Conservation (phyloP, 1,139 yeast species). For the Scheffersomyces illinoinensis region DNA sequence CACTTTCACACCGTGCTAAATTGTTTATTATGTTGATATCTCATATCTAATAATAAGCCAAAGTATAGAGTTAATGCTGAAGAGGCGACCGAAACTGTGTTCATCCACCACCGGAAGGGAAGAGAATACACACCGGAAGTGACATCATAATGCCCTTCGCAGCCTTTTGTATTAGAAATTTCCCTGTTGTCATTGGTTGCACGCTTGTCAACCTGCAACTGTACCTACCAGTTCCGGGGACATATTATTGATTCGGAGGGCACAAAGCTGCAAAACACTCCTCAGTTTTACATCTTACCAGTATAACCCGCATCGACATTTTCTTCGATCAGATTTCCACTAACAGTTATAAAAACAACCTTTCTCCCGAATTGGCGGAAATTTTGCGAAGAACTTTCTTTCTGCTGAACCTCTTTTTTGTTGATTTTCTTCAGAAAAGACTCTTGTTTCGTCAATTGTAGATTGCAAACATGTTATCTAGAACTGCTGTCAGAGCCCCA, state of each 20-base stretch:
- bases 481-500: slow-evolving; percentile 33
- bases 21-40: neutral
- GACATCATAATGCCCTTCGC: slow-evolving; percentile 2
- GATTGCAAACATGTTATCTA: slow-evolving; percentile 34
- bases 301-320: neutral
- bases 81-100: neutral
- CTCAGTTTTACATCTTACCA: neutral
- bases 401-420: slow-evolving; percentile 5
- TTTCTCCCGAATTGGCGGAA: slow-evolving; percentile 1
- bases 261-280: neutral
- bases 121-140: neutral
- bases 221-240: neutral
- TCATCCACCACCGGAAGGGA: neutral
- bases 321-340: neutral
- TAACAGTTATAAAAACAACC: slow-evolving; percentile 3
- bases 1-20: too few relatives aligned
- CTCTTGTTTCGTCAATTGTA: neutral
- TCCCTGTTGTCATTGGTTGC: slow-evolving; percentile 17
- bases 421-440: slow-evolving; percentile 6
- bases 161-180: slow-evolving; percentile 17
- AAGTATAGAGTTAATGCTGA: neutral
- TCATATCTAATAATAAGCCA: neutral
- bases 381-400: neutral
- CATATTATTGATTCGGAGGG: neutral
- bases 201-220: neutral